Conservation (phyloP, 495 filamentous ascomycete genomes). For the Cryomyces antarcticus region DNA sequence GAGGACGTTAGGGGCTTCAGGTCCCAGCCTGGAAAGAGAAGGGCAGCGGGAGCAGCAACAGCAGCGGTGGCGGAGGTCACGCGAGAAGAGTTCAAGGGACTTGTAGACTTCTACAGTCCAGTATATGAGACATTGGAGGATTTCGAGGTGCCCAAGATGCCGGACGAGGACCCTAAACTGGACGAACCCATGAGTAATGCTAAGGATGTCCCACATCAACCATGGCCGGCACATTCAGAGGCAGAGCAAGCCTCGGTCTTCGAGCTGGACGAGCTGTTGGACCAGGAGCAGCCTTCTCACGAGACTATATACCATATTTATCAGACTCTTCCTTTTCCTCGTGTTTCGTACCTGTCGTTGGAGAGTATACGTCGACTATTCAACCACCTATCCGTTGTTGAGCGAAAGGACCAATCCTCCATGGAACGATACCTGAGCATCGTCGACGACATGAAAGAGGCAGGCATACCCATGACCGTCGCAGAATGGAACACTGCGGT, state of each 20-base stretch:
- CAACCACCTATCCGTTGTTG: constrained; percentile 41
- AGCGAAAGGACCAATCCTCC: constrained; percentile 30
- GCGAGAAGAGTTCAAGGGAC: constrained; percentile 5
- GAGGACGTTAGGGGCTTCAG: constrained; percentile 1
- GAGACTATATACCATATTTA: constrained; percentile 40
- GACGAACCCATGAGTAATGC: neutral
- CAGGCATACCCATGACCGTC: constrained; percentile 38
- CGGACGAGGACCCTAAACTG: neutral
- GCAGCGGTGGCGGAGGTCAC: constrained; percentile 2
- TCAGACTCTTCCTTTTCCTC: constrained; percentile 37
- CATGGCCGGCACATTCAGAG: constrained; percentile 2
- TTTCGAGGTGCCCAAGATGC: neutral
- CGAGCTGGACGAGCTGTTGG: neutral
- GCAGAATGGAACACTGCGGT: constrained; percentile 71
- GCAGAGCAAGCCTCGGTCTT: neutral
- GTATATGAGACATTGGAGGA: neutral
- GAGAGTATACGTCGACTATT: constrained; percentile 42
- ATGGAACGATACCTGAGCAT: constrained; percentile 71
- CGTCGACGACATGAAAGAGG: constrained; percentile 58
- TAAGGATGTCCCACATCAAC: constrained; percentile 5
- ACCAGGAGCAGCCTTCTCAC: constrained; percentile 17
- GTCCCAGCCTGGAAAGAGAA: neutral
- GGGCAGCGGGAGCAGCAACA: neutral
- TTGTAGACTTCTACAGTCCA: constrained; percentile 6
- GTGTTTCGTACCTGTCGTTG: constrained; percentile 41